Evolutionary conservation across 305 asterid genomes (phyloP).

Genomic region (Withania somnifera): DNA sequence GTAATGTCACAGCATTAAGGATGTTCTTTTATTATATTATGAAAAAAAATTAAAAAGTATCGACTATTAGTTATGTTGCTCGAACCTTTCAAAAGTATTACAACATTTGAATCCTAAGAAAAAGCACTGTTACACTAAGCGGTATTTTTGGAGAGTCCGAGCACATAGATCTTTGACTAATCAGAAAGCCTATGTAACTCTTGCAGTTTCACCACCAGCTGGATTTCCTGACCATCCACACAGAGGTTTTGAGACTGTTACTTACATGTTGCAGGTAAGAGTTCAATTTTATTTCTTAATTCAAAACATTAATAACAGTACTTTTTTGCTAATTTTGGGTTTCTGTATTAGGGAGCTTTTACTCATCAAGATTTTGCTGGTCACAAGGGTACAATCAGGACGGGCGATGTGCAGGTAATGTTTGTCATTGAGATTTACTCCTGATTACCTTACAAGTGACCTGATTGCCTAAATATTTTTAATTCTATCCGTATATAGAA

Average conservation of each 20-base stretch:
- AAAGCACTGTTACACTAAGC: no score
- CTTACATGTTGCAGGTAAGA: constrained; percentile 71
- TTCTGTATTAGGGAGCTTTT: constrained; percentile 52
- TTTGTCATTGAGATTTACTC: no score
- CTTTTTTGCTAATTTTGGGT: no score
- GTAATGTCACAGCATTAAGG: constrained; percentile 12
- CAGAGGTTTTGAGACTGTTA: constrained; percentile 95
- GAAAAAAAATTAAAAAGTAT: background rate
- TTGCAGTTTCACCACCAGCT: constrained; percentile 74
- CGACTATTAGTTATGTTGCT: no score
- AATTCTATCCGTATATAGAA: no score
- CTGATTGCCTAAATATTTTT: no score
- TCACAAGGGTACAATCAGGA: constrained; percentile 66
- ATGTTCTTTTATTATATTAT: background rate
- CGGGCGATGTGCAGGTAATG: constrained; percentile 83
- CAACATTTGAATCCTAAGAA: no score
- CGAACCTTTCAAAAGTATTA: no score
- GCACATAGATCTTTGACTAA: background rate
- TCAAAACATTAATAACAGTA: no score
- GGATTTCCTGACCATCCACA: constrained; percentile 99
- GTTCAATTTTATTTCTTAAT: background rate
- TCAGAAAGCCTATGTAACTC: background rate
- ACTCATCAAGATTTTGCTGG: constrained; percentile 93
- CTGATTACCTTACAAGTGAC: no score
- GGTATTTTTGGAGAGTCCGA: no score